Base-by-base conservation (phyloP, 148 eudicot species). In the Nepenthes mirabilis region DNA sequence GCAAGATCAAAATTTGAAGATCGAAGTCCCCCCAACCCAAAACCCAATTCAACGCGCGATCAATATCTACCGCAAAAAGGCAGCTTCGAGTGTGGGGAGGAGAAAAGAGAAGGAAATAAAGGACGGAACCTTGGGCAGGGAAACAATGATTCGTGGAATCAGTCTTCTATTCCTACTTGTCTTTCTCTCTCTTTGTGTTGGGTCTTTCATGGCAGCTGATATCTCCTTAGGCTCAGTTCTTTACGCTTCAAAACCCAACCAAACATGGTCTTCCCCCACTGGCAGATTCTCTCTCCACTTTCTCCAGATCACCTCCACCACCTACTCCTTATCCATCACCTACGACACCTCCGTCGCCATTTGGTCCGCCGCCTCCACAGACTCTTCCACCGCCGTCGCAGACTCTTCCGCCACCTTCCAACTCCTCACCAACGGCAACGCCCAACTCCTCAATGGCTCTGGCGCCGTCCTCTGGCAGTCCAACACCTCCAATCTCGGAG, bases 221-320 rank as follows among this genome's bases (percentile, higher is more conserved):
- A 75, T 85, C 55, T 52, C 57, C 0, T 81, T 61, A 1, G 75
- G 78, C 51, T 77, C 87, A 12, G 11, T 71, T 23, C 73, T 85
- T 43, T 68, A 51, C 49, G 82, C 91, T 43, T 60, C 88, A 23
- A 67, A 67, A 62, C 81, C 74, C 1, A 69, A 40, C 55, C 68
- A 36, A 32, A 65, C 34, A 52, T 90, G 95, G 97, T 6, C 74
- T n/a, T 85, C 91, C 0, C 78, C 91, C 2, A 63, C 63, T 64
- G 33, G n/a, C 55, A 63, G 72, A 14, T 87, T 84, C 86, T 51
- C 81, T 14, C 68, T 87, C 47, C 56, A 62, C 62, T 84, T 90
- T 76, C 64, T 84, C 61, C 34, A 74, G 2, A 7, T 55, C n/a
- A 59, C 71, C 13, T 53, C 82, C 7, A 43, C 61, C 33, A 52